phyloP scores from a whole-genome alignment of 1,139 yeast species.

The Geotrichum klebahnii region DNA sequence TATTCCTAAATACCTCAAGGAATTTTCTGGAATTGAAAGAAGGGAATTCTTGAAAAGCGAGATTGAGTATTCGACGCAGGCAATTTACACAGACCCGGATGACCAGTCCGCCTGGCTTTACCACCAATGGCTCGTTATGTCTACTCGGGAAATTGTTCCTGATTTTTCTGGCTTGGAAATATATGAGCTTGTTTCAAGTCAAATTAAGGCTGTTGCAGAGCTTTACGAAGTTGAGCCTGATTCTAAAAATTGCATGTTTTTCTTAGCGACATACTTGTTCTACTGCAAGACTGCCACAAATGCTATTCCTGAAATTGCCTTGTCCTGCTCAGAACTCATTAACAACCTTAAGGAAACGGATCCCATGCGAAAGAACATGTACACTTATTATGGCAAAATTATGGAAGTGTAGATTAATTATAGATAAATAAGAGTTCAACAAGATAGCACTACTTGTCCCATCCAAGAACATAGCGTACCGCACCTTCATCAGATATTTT shows the following conservation, averaged over 20 bases:
- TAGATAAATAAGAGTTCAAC: not conserved
- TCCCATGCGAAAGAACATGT: slow-evolving; percentile 56
- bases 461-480: slow-evolving; percentile 23
- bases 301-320: slow-evolving; percentile 18
- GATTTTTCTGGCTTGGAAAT: slow-evolving; percentile 29
- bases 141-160: slow-evolving; percentile 45
- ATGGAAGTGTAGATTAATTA: not conserved
- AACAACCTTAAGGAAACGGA: slow-evolving; percentile 54
- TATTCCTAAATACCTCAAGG: slow-evolving; percentile 49
- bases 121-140: slow-evolving; percentile 72
- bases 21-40: slow-evolving; percentile 29
- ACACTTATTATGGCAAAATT: slow-evolving; percentile 8
- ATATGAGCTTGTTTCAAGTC: slow-evolving; percentile 31
- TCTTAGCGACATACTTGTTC: slow-evolving; percentile 31
- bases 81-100: slow-evolving; percentile 87
- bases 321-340: slow-evolving; percentile 33
- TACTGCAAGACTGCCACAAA: slow-evolving; percentile 11
- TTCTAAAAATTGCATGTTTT: slow-evolving; percentile 40
- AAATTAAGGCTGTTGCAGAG: slow-evolving; percentile 36
- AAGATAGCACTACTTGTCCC: slow-evolving; percentile 1
- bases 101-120: slow-evolving; percentile 94
- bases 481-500: slow-evolving; percentile 22
- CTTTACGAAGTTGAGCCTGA: slow-evolving; percentile 42
- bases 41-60: slow-evolving; percentile 52
- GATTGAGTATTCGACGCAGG: slow-evolving; percentile 67